Percentiles rank a stretch among this genome's conserved stretches.
These are phyloP conservation scores for Trypanosoma boissoni DNA, from an alignment of 208 protist species.

Conservation along the genomic window DNA sequence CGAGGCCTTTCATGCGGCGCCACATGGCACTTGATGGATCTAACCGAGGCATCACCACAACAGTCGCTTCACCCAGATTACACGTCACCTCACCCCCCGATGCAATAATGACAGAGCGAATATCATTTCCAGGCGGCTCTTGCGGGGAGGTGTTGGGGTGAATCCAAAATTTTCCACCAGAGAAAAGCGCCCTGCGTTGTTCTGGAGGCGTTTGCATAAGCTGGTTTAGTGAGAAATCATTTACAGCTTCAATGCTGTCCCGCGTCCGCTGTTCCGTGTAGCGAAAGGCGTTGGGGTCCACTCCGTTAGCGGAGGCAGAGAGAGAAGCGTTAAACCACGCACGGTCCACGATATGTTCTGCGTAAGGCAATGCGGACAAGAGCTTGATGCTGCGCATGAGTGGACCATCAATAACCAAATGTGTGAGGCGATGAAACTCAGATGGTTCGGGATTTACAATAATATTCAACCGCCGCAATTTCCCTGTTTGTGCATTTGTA, in stretches of 20 bases:
- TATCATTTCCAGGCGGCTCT: conserved; percentile 61
- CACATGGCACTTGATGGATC: conserved; percentile 28
- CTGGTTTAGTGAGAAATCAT: conserved; percentile 44
- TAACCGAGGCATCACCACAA: conserved; percentile 41
- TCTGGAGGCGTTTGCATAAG: conserved; percentile 27
- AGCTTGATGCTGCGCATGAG: conserved; percentile 80
- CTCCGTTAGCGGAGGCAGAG: conserved; percentile 9
- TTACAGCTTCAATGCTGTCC: conserved; percentile 52
- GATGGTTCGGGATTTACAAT: conserved; percentile 48
- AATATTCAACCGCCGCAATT: conserved; percentile 29
- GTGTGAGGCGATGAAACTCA: conserved; percentile 26
- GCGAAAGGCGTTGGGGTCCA: conserved; percentile 20
- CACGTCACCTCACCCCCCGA: conserved; percentile 50
- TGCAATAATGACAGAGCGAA: conserved; percentile 51
- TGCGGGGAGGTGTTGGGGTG: conserved; percentile 54
- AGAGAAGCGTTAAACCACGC: conserved; percentile 56
- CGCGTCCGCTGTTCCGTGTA: conserved; percentile 34
- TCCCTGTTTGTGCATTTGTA: conserved; percentile 21
- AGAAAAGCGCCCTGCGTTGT: conserved; percentile 47
- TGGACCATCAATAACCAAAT: conserved; percentile 48
- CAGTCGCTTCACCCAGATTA: conserved; percentile 23
- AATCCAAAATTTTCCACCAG: conserved; percentile 46
- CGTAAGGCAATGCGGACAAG: conserved; percentile 57
- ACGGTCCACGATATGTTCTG: conserved; percentile 39
- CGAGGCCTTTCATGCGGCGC: conserved; percentile 1